phyloP scores from a whole-genome alignment of 768 basidiomycete species.

The Lyophyllum semitale region DNA sequence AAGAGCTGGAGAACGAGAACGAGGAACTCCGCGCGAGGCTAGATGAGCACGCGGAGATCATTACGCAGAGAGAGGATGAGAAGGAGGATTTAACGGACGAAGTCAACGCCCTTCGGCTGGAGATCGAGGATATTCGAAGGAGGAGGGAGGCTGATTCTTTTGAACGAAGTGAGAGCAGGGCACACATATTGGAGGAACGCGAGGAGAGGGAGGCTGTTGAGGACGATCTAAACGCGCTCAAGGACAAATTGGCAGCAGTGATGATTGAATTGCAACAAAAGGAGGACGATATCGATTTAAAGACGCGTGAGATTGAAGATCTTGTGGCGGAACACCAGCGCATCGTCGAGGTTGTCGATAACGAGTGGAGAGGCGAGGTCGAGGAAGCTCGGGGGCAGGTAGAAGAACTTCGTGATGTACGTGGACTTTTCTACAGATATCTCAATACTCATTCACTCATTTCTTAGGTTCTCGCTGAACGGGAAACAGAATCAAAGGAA shows the following conservation, averaged over 20 bases:
- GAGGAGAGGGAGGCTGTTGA: conserved; percentile 82
- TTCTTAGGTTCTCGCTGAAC: conserved; percentile 69
- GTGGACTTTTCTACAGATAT: conserved; percentile 18
- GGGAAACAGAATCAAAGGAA: conserved; percentile 77
- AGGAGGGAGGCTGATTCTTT: conserved; percentile 61
- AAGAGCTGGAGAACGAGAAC: conserved; percentile 64
- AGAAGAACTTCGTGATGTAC: conserved; percentile 77
- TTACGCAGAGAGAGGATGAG: conserved; percentile 66
- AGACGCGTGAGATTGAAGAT: conserved; percentile 77
- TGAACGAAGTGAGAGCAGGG: conserved; percentile 76
- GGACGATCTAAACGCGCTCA: conserved; percentile 69
- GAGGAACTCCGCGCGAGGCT: conserved; percentile 58
- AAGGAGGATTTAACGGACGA: conserved; percentile 71
- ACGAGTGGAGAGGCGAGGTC: conserved; percentile 88
- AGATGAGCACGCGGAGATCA: conserved; percentile 59
- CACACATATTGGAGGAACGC: conserved; percentile 66
- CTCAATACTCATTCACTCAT: conserved; percentile 6
- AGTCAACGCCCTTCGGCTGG: conserved; percentile 60
- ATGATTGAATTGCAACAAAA: conserved; percentile 84
- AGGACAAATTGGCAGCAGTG: conserved; percentile 78
- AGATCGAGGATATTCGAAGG: conserved; percentile 66
- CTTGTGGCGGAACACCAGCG: conserved; percentile 72
- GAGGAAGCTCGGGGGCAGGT: conserved; percentile 77
- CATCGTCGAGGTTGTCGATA: conserved; percentile 73
- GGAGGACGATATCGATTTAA: conserved; percentile 84